Percentiles rank a stretch among this genome's conserved stretches.
These are phyloP conservation scores for Lithohypha guttulata DNA, from an alignment of 2,329 filamentous ascomycete species.

Conservation along the genomic window DNA sequence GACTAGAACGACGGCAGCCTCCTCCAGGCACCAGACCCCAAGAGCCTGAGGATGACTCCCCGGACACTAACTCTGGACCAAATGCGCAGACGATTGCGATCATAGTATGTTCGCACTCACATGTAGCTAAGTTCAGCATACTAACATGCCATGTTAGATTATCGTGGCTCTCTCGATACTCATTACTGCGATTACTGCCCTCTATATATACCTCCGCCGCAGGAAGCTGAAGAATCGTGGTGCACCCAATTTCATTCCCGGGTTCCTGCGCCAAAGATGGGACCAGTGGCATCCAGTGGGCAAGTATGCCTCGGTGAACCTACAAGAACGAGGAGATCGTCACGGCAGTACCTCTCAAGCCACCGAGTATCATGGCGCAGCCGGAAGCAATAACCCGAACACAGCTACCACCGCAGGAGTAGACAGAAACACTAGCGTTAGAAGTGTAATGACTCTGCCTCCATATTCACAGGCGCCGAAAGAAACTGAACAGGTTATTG, in stretches of 20 bases:
- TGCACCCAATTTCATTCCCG: constrained; percentile 16
- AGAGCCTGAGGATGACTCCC: no score
- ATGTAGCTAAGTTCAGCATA: background rate
- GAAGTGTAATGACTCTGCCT: constrained; percentile 89
- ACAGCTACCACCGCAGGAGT: constrained; percentile 36
- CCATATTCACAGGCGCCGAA: constrained; percentile 65
- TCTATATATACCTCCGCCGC: constrained; percentile 11
- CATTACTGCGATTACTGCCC: constrained; percentile 11
- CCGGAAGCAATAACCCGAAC: background rate
- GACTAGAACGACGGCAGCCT: no score
- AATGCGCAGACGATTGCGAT: background rate
- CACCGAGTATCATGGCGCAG: background rate
- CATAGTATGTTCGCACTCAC: constrained; percentile 1
- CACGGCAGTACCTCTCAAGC: background rate
- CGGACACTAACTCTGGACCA: background rate
- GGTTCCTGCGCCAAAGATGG: constrained; percentile 18
- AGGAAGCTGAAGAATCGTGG: constrained; percentile 14
- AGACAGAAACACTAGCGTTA: constrained; percentile 73
- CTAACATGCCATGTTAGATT: background rate
- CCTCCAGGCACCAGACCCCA: no score
- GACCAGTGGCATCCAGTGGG: constrained; percentile 18
- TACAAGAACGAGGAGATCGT: constrained; percentile 4
- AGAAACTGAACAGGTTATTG: constrained; percentile 71
- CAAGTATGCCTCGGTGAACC: constrained; percentile 14
- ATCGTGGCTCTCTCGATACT: constrained; percentile 16